phyloP scores from a whole-genome alignment of 441 rosid genomes.

The Macaranga tanarius region DNA sequence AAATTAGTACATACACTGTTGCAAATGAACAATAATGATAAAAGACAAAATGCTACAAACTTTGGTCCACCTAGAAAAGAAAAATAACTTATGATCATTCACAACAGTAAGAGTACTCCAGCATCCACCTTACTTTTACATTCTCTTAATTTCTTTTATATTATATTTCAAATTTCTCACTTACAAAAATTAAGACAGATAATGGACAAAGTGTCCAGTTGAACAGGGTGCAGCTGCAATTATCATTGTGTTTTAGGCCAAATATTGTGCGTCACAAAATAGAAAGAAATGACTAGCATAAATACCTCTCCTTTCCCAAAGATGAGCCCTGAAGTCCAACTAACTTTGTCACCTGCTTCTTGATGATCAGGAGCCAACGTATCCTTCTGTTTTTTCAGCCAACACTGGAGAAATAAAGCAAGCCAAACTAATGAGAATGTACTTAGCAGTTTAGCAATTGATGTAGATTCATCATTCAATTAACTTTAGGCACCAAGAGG shows the following conservation, averaged over 20 bases:
- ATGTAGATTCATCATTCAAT: neutral
- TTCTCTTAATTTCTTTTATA: too few relatives aligned
- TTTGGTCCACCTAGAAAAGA: too few relatives aligned
- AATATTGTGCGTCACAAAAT: neutral
- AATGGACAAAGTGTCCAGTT: neutral
- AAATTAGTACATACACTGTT: too few relatives aligned
- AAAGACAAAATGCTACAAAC: too few relatives aligned
- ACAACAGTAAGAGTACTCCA: too few relatives aligned
- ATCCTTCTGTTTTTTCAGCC: slow-evolving; percentile 97
- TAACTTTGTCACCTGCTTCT: slow-evolving; percentile 53
- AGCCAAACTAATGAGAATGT: slow-evolving; percentile 2
- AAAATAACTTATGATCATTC: too few relatives aligned
- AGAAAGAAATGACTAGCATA: slow-evolving; percentile 4
- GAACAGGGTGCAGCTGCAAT: neutral
- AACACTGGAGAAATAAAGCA: slow-evolving; percentile 52
- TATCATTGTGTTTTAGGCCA: neutral
- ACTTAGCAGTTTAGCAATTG: neutral
- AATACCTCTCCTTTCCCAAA: slow-evolving; percentile 92
- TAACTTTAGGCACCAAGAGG: slow-evolving; percentile 5
- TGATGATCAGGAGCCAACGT: slow-evolving; percentile 57
- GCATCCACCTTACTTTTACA: too few relatives aligned
- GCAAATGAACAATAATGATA: too few relatives aligned
- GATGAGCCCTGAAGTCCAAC: slow-evolving; percentile 91
- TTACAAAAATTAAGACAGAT: neutral
- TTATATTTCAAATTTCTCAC: neutral